Base-by-base conservation (phyloP, 176 grass and related monocot species). In the Avena sativa region DNA sequence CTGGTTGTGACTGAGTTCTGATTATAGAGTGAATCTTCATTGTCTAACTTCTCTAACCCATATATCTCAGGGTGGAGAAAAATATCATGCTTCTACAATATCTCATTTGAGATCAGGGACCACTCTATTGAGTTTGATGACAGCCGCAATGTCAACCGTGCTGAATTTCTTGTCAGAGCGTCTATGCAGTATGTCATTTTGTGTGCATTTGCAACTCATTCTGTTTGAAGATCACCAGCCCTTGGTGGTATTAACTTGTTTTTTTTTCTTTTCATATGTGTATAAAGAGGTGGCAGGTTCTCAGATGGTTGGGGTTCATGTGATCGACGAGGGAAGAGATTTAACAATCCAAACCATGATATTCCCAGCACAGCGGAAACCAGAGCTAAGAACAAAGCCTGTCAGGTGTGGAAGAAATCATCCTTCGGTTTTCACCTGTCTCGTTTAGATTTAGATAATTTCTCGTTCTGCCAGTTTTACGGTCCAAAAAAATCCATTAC, bases 341-440 rank as follows among this genome's bases (percentile, higher is more conserved):
- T 98, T 81, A 87, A 89, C 85, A 95, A 95, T 63, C 88, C 93
- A 82, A 98, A 95, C 78, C 92, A 89, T 89, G 91, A 98, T 81
- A 92, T 98, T 75, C 96, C 93, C 44, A 95, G 96, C 87, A 98
- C 96, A 80, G 93, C 96, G 84, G 96, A 98, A 94, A 98, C 96
- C 52, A 88, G 93, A 79, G 96, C 96, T 81, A 98, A 98, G 89
- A 98, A 98, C 84, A 98, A 95, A 91, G 92, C 96, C 86, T 91
- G 93, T 71, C 96, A 98, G 86, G 93, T 91, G 85, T 88, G 17
- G 5, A 83, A 70, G 34, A 68, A 2, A 28, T 15, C 44, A 82
- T 30, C 48, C 79, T 55, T 67, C 71, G 2, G 26, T 46, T 84
- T 12, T 69, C 62, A 71, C 16, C 52, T 65, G 12, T 30, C 2